Conservation (phyloP, 1,139 yeast species). For the Candida anutae region DNA sequence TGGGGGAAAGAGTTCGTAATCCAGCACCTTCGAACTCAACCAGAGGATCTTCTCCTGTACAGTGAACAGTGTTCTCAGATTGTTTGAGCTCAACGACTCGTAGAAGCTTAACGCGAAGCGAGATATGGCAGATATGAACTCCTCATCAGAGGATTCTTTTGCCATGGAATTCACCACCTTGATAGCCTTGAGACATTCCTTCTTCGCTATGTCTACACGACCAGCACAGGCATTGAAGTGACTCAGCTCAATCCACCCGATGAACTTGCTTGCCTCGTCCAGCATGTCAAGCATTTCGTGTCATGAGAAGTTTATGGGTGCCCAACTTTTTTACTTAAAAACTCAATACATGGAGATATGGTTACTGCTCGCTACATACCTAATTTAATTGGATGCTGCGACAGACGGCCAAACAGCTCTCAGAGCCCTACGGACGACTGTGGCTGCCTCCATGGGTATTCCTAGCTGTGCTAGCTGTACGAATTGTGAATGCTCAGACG, state of each 20-base stretch:
- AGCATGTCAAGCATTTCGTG: too few species aligned
- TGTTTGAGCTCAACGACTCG: slow-evolving; percentile 8
- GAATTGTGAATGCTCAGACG: slow-evolving; percentile 58
- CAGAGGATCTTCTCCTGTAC: slow-evolving; percentile 31
- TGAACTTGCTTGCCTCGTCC: slow-evolving; percentile 1
- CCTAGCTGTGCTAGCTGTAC: slow-evolving; percentile 6
- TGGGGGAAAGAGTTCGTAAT: slow-evolving; percentile 28
- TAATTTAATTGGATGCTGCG: too few species aligned
- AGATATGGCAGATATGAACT: slow-evolving; percentile 10
- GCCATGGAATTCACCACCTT: slow-evolving; percentile 17
- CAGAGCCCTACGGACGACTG: too few species aligned
- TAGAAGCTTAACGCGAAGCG: slow-evolving; percentile 15
- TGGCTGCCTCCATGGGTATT: too few species aligned
- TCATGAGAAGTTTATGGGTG: too few species aligned
- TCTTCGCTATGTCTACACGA: slow-evolving; percentile 11
- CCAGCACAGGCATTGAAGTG: slow-evolving; percentile 11
- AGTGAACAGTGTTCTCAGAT: slow-evolving; percentile 5
- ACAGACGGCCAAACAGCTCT: too few species aligned
- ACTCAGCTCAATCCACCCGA: slow-evolving; percentile 9
- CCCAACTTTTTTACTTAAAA: too few species aligned
- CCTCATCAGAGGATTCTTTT: slow-evolving; percentile 5
- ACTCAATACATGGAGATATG: too few species aligned
- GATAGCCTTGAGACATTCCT: slow-evolving; percentile 16
- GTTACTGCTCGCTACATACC: too few species aligned
- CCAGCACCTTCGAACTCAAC: slow-evolving; percentile 33